A percentile compares a stretch with the other conserved stretches of the same genome.
These are phyloP conservation scores for Gossypium schwendimanii DNA, from an alignment of 441 rosid species.

Conservation along the genomic window DNA sequence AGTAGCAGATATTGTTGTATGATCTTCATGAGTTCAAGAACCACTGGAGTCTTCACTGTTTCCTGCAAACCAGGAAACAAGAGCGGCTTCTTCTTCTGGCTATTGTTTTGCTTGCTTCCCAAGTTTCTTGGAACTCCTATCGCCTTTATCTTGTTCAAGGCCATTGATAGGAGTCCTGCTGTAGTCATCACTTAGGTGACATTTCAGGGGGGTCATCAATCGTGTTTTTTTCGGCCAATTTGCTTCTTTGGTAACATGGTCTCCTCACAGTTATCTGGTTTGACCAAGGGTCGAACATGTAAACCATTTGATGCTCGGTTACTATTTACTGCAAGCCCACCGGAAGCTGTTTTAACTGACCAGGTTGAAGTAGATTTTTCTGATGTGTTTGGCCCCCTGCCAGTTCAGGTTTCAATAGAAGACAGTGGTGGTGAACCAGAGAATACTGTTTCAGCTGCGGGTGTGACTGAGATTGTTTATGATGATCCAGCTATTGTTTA, in stretches of 20 bases:
- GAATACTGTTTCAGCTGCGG: conserved; percentile 24
- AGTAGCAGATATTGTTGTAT: conserved; percentile 28
- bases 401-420: conserved; percentile 38
- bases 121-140: conserved; percentile 51
- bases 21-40: conserved; percentile 80
- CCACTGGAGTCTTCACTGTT: conserved; percentile 59
- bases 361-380: conserved; percentile 77
- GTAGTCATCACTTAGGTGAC: conserved; percentile 17
- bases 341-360: conserved; percentile 39
- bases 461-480: conserved; percentile 41
- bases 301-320: conserved; percentile 37
- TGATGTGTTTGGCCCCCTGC: conserved; percentile 85
- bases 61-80: conserved; percentile 94
- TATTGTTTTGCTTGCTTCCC: conserved; percentile 62
- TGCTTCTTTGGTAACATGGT: conserved; percentile 47
- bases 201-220: conserved; percentile 10
- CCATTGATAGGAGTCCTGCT: conserved; percentile 41
- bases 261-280: conserved; percentile 48
- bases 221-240: conserved; percentile 22
- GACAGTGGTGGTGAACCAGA: conserved; percentile 22
- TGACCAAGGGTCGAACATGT: conserved; percentile 26
- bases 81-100: conserved; percentile 37
- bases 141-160: conserved; percentile 46
- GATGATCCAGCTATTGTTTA: conserved; percentile 65
- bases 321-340: conserved; percentile 38